Evolutionary conservation across 2,329 filamentous ascomycete genomes (phyloP), one percentile per base, ranked within the genome.

Genomic region (Botrytis paeoniae): DNA sequence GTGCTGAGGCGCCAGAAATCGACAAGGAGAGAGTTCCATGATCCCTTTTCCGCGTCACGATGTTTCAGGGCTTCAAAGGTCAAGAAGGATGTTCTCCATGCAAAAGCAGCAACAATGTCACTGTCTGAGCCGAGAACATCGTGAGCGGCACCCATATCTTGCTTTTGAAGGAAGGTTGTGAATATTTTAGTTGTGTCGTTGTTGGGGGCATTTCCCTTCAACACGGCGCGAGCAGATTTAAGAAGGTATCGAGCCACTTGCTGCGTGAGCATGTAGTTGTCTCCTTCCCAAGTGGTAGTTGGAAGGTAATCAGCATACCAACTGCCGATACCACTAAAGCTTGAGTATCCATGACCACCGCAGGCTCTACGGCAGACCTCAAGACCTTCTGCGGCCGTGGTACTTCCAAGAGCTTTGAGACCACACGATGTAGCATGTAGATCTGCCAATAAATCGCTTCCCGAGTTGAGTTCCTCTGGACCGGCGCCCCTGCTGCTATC

Each of bases 211-310:
- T 90, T 88, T 76, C 89, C 89, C 22, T 86, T 84, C n/a, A 93
- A 83, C 0, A 94, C 92, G 1, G 88, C 86, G 60, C 92, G 89
- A 0, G 91, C 92, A 4, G 91, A 89, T 85, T 94, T 94, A 76
- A 94, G 86, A 63, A 94, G 87, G 84, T 94, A 94, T 73, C 91
- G 88, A 4, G 91, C 90, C 4, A 94, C 92, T 83, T 94, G 92
- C 81, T 94, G 92, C 16, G 91, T 93, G 74, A 94, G 85, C 92
- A 94, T 93, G 84, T 92, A 94, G 84, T 79, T 93, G 83, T 93
- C 92, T 62, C 92, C 92, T 80, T 94, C 92, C 79, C 78, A 82
- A 8, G 81, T 82, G 22, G 85, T 82, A 0, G 88, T 92, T 25
- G 92, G 91, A 1, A 94, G 85, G 80, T 94, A 93, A 81, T 94